Percentiles rank a stretch among this genome's conserved stretches.
phyloP scores from a whole-genome alignment of 2,329 filamentous ascomycete species.

The Alternaria sp. region DNA sequence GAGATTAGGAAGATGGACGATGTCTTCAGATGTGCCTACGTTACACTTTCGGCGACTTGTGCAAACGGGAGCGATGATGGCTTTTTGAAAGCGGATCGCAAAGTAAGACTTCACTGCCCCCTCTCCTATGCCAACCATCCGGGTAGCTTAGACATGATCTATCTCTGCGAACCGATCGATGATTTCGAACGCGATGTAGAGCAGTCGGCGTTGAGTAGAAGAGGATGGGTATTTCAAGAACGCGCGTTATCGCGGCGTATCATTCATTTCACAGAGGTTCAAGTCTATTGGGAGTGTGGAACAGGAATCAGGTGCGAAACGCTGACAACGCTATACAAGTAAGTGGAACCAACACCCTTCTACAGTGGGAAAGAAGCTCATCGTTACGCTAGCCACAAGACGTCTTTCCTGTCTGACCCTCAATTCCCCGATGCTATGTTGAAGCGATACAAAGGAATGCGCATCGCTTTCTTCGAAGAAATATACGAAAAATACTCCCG shows the following conservation, averaged over 20 bases:
- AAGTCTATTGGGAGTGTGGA: constrained; percentile 39
- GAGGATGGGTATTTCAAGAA: constrained; percentile 41
- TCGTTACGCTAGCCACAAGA: background rate
- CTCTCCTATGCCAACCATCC: background rate
- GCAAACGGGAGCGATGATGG: background rate
- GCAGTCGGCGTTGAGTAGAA: constrained; percentile 14
- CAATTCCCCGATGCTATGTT: background rate
- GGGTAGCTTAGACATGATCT: background rate
- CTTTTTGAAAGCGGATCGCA: background rate
- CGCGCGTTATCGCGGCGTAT: constrained; percentile 29
- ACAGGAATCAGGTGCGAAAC: constrained; percentile 28
- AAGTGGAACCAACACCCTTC: background rate
- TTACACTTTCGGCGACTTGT: background rate
- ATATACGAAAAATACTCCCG: background rate
- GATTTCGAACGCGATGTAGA: background rate
- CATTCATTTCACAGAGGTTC: constrained; percentile 30
- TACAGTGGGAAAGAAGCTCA: background rate
- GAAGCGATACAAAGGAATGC: background rate
- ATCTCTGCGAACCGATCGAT: background rate
- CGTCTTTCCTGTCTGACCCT: background rate
- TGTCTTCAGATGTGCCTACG: background rate
- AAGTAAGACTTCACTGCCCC: background rate
- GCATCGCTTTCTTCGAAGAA: background rate
- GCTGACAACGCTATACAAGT: constrained; percentile 19
- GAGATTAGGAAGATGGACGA: background rate